Conservation (phyloP, 495 filamentous ascomycete species). For the Penicillium canariense region DNA sequence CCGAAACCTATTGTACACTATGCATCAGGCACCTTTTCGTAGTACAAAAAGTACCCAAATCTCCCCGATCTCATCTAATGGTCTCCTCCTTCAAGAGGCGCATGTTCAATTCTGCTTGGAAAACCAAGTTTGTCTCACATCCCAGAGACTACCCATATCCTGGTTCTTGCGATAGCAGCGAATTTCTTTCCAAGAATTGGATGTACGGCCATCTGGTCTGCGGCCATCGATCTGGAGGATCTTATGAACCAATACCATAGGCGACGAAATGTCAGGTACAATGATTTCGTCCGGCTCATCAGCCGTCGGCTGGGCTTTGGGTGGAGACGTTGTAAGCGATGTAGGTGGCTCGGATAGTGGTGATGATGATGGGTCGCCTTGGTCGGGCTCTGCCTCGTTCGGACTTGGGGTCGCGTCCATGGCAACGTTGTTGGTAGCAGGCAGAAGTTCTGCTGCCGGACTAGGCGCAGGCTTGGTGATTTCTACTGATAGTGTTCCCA, state of each 20-base stretch:
- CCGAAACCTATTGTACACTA: background rate
- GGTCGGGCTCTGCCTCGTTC: background rate
- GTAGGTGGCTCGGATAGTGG: background rate
- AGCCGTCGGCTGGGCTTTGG: background rate
- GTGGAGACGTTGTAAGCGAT: background rate
- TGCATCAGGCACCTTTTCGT: background rate
- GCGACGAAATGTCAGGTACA: conserved; percentile 32
- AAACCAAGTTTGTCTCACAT: conserved; percentile 50
- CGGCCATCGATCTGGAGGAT: conserved; percentile 45
- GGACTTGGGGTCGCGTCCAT: background rate
- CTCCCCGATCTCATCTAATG: background rate
- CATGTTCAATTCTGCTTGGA: conserved; percentile 18
- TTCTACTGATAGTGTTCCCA: background rate
- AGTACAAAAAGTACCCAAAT: background rate
- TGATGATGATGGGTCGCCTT: no score
- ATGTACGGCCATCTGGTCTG: conserved; percentile 30
- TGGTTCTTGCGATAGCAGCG: conserved; percentile 53
- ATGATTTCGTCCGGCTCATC: conserved; percentile 27
- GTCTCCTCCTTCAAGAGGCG: background rate
- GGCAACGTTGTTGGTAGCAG: background rate
- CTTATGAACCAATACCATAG: conserved; percentile 28
- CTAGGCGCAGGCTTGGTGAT: background rate
- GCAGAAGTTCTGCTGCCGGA: background rate
- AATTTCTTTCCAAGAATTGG: conserved; percentile 53
- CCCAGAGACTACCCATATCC: conserved; percentile 55